Evolutionary conservation across 2,329 filamentous ascomycete species (phyloP).

Genomic region (Pezicula carpinea): DNA sequence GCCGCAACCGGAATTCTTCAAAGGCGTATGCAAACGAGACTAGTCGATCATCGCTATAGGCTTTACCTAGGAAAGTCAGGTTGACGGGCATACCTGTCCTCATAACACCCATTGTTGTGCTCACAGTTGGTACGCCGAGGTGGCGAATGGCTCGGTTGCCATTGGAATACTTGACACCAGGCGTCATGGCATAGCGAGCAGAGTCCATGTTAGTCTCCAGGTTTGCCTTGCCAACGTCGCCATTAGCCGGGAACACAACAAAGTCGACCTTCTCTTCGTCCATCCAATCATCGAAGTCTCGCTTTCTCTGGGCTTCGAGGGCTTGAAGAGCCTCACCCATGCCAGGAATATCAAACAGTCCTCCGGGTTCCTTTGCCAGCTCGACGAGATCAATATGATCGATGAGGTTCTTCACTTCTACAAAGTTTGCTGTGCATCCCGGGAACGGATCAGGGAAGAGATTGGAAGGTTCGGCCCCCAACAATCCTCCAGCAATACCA

Average conservation of each 20-base stretch:
- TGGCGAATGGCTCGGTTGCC: slow-evolving; percentile 49
- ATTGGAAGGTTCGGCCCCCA: neutral
- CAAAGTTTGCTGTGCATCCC: neutral
- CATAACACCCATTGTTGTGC: slow-evolving; percentile 46
- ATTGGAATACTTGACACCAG: slow-evolving; percentile 50
- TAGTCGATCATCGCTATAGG: slow-evolving; percentile 37
- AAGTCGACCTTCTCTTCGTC: slow-evolving; percentile 35
- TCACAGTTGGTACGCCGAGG: slow-evolving; percentile 49
- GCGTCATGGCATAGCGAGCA: slow-evolving; percentile 36
- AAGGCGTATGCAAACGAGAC: slow-evolving; percentile 22
- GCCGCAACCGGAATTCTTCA: slow-evolving; percentile 9
- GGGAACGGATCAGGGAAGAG: neutral
- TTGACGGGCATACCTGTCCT: slow-evolving; percentile 46
- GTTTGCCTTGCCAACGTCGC: slow-evolving; percentile 45
- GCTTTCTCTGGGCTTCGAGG: slow-evolving; percentile 44
- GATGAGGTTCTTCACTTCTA: slow-evolving; percentile 1
- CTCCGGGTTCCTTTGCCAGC: neutral
- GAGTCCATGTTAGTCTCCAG: slow-evolving; percentile 33
- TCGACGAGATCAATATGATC: neutral
- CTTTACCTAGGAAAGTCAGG: slow-evolving; percentile 45
- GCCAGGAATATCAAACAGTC: slow-evolving; percentile 37
- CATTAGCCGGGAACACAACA: slow-evolving; percentile 44
- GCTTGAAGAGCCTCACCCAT: slow-evolving; percentile 38
- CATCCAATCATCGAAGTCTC: slow-evolving; percentile 48
- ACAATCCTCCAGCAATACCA: neutral